Evolutionary conservation across 2,329 filamentous ascomycete genomes (phyloP).

Genomic region (Colletotrichum spaethianum): DNA sequence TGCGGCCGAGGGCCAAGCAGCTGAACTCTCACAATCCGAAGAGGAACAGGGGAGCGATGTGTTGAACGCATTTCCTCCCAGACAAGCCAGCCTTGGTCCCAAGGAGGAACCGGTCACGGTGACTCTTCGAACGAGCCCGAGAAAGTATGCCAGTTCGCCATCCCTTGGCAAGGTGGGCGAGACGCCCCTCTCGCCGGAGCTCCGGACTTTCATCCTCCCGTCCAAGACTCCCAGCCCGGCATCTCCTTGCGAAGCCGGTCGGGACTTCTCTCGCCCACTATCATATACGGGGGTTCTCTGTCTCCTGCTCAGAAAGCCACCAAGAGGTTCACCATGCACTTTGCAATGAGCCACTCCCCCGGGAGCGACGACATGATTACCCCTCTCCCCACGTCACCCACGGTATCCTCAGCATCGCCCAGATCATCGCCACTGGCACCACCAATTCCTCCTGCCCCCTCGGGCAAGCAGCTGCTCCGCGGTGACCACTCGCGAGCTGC

Average conservation of each 20-base stretch:
- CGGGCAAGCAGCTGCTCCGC: slow-evolving; percentile 10
- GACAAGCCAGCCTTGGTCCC: slow-evolving; percentile 39
- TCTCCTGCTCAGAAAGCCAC: slow-evolving; percentile 39
- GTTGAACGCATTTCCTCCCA: slow-evolving; percentile 31
- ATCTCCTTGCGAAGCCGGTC: slow-evolving; percentile 40
- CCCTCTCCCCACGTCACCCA: background rate
- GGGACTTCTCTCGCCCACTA: slow-evolving; percentile 46
- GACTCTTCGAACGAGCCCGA: slow-evolving; percentile 44
- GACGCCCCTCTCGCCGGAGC: slow-evolving; percentile 39
- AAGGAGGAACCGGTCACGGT: slow-evolving; percentile 30
- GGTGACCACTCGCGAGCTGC: slow-evolving; percentile 40
- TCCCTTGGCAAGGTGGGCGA: slow-evolving; percentile 49
- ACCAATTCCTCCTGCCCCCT: slow-evolving; percentile 13
- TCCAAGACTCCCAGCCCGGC: slow-evolving; percentile 38
- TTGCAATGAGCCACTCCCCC: slow-evolving; percentile 9
- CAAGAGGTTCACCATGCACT: slow-evolving; percentile 44
- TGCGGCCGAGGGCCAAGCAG: slow-evolving; percentile 14
- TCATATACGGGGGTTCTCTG: slow-evolving; percentile 53
- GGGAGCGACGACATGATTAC: slow-evolving; percentile 6
- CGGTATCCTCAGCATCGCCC: slow-evolving; percentile 4
- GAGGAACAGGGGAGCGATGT: background rate
- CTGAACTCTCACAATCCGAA: background rate
- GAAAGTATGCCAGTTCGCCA: slow-evolving; percentile 50
- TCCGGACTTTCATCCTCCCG: slow-evolving; percentile 40
- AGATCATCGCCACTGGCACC: slow-evolving; percentile 10